These are phyloP conservation scores for Erysimum pusillum DNA, from an alignment of 441 rosid species.

Conservation along the genomic window DNA sequence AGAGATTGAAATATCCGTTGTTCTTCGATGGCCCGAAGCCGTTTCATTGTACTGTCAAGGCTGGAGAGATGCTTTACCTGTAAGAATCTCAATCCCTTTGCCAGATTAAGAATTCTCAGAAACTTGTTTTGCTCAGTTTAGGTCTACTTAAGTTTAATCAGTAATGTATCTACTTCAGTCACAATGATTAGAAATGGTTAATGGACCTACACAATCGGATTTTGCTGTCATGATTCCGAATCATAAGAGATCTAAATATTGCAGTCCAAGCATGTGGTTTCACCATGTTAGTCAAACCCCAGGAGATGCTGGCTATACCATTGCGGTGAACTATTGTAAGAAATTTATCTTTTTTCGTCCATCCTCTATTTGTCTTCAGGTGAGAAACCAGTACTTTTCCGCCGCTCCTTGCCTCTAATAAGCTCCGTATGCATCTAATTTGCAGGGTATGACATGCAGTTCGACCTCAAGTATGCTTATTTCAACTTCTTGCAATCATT, in stretches of 20 bases:
- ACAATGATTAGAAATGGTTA: neutral
- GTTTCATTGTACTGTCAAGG: slow-evolving; percentile 71
- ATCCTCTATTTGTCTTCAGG: neutral
- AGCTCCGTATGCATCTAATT: slow-evolving; percentile 30
- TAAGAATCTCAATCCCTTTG: slow-evolving; percentile 50
- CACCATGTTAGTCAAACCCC: slow-evolving; percentile 90
- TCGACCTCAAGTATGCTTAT: slow-evolving; percentile 88
- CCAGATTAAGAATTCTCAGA: neutral
- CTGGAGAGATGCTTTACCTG: slow-evolving; percentile 89
- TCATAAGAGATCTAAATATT: slow-evolving; percentile 36
- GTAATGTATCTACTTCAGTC: neutral
- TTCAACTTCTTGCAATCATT: slow-evolving; percentile 86
- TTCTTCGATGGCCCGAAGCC: slow-evolving; percentile 85
- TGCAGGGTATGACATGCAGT: slow-evolving; percentile 98
- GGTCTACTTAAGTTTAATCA: neutral
- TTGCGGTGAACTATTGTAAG: slow-evolving; percentile 92
- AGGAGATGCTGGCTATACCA: slow-evolving; percentile 70
- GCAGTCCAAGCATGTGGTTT: slow-evolving; percentile 98
- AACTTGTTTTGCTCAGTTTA: neutral
- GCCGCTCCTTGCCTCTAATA: neutral
- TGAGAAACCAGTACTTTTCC: neutral
- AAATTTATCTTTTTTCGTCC: slow-evolving; percentile 7
- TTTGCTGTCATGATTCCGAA: neutral
- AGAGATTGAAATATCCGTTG: slow-evolving; percentile 65
- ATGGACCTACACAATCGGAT: neutral